A percentile compares a stretch with the other conserved stretches of the same genome.
These are phyloP conservation scores for Zasmidium citrigriseum DNA, from an alignment of 2,329 filamentous ascomycete species.

Conservation along the genomic window DNA sequence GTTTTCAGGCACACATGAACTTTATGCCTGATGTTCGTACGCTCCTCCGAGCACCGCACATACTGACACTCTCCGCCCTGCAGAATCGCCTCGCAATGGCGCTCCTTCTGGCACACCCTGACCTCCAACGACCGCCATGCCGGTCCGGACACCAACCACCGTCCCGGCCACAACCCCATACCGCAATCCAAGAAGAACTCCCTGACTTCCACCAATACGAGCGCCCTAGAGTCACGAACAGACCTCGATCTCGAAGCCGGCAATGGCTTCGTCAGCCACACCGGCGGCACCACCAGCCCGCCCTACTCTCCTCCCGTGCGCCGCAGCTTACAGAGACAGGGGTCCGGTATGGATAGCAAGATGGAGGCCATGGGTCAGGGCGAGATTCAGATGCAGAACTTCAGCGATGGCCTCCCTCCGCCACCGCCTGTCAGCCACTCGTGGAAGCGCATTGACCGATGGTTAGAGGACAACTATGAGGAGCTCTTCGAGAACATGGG, in stretches of 20 bases:
- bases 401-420: conserved; percentile 86
- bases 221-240: conserved; percentile 79
- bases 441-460: conserved; percentile 90
- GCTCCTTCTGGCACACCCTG: conserved; percentile 89
- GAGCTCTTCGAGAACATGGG: conserved; percentile 92
- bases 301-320: conserved; percentile 91
- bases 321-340: conserved; percentile 59
- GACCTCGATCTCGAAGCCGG: conserved; percentile 68
- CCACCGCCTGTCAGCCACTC: conserved; percentile 85
- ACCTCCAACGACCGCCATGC: conserved; percentile 81
- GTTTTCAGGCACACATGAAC: not conserved
- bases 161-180: conserved; percentile 83
- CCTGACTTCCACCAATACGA: conserved; percentile 76
- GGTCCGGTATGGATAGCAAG: conserved; percentile 42
- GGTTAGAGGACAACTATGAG: conserved; percentile 92
- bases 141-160: conserved; percentile 87
- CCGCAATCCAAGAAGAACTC: conserved; percentile 78
- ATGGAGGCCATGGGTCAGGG: conserved; percentile 72
- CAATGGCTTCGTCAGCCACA: conserved; percentile 63
- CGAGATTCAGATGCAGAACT: conserved; percentile 96
- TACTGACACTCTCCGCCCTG: conserved; percentile 7
- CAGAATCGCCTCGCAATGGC: conserved; percentile 68
- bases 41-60: not conserved
- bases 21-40: not conserved
- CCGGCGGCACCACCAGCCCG: conserved; percentile 61